A percentile compares a stretch with the other conserved stretches of the same genome.
Evolutionary conservation across 2,329 filamentous ascomycete species (phyloP).

Genomic region (Colletotrichum incanum): DNA sequence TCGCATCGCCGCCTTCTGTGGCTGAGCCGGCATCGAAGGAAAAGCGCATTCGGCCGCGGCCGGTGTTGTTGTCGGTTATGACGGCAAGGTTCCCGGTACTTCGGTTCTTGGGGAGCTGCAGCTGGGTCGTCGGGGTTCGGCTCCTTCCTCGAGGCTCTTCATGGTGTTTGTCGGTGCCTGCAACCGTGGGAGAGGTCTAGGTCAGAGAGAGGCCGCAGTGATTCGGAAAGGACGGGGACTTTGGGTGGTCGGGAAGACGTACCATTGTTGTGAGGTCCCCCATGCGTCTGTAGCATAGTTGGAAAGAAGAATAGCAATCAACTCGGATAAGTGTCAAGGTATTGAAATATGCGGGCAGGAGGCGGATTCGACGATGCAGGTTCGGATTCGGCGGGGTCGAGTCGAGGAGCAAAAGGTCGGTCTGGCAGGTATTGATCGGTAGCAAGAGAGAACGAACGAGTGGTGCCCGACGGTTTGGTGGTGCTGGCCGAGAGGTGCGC

Average conservation of each 20-base stretch:
- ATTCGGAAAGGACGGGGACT: conserved; percentile 17
- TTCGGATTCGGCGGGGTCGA: conserved; percentile 43
- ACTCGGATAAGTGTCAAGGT: conserved; percentile 27
- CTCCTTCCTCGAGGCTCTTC: conserved; percentile 61
- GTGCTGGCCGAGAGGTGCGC: conserved; percentile 15
- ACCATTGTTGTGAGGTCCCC: conserved; percentile 59
- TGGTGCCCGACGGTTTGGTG: conserved; percentile 20
- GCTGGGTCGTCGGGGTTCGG: conserved; percentile 60
- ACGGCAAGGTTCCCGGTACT: conserved; percentile 75
- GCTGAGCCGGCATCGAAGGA: conserved; percentile 82
- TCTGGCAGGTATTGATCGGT: conserved; percentile 23
- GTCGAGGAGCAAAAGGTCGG: conserved; percentile 35
- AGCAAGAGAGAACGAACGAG: conserved; percentile 22
- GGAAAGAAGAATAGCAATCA: conserved; percentile 43
- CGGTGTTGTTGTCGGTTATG: conserved; percentile 62
- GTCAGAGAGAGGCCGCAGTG: conserved; percentile 29
- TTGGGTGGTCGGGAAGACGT: conserved; percentile 43
- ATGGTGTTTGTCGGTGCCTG: conserved; percentile 59
- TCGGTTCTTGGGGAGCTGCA: conserved; percentile 75
- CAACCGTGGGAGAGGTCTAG: conserved; percentile 46
- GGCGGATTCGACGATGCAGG: conserved; percentile 42
- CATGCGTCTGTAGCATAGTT: conserved; percentile 63
- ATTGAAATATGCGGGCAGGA: conserved; percentile 31
- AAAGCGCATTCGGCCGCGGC: conserved; percentile 77
- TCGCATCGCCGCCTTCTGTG: conserved; percentile 66